Evolutionary conservation across 805 yeast species (phyloP).

Genomic region (Pichia insulana): DNA sequence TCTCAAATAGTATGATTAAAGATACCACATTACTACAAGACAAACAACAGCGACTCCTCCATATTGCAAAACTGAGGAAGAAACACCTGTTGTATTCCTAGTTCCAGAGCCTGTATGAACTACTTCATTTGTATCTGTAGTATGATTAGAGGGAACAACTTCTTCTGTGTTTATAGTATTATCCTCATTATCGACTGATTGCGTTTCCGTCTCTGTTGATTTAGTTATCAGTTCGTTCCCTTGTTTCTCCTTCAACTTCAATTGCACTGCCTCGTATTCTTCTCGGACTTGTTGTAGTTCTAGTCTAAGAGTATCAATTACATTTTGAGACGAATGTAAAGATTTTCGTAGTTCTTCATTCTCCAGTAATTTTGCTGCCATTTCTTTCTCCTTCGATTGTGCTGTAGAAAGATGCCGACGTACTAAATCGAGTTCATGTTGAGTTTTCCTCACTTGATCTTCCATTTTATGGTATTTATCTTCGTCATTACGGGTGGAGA

Average conservation of each 20-base stretch:
- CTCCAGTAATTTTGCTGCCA: constrained; percentile 8
- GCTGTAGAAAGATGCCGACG: constrained; percentile 19
- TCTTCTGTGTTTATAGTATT: too few relatives aligned
- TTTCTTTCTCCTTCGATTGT: constrained; percentile 13
- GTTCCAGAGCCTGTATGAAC: too few relatives aligned
- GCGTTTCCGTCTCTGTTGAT: background rate
- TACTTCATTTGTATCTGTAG: background rate
- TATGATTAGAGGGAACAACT: too few relatives aligned
- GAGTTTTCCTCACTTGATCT: constrained; percentile 15
- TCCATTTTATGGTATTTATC: constrained; percentile 13
- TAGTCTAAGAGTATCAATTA: constrained; percentile 2
- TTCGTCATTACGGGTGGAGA: background rate
- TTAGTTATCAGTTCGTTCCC: too few relatives aligned
- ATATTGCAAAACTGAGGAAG: too few relatives aligned
- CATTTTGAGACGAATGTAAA: background rate
- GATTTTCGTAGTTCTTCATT: constrained; percentile 5
- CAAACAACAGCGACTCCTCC: too few relatives aligned
- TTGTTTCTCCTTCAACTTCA: background rate
- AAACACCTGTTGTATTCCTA: too few relatives aligned
- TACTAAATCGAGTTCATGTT: constrained; percentile 14
- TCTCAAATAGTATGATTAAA: too few relatives aligned
- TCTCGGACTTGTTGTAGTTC: background rate
- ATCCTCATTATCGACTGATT: background rate
- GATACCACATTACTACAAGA: too few relatives aligned
- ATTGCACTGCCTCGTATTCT: constrained; percentile 1